Base-by-base conservation (phyloP, 805 yeast genomes). In the Lipomyces mesembrius region DNA sequence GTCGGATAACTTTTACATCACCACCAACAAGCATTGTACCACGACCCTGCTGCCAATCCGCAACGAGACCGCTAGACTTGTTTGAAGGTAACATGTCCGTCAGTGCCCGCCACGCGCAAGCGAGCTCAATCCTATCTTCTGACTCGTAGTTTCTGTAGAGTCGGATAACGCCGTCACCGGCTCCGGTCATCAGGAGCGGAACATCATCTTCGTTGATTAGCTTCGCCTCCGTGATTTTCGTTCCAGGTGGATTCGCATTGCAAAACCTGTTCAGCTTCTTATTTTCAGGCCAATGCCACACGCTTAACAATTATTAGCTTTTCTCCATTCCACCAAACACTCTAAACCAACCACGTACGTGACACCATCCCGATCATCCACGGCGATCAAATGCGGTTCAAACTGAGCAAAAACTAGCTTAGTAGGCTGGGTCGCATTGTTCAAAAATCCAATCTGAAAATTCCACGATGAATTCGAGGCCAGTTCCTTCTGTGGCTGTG, bases 1-100 rank as follows among this genome's bases (percentile, higher is more conserved):
- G 82, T 65, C 97, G 82, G 63, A 95, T 91, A 29, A 92, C 88
- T 73, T 93, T 91, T 8, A 91, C 97, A 80, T 95, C 98, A 57
- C 99, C 99, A 53, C 97, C 92, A 0, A 91, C 97, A 62, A 94
- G 80, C 51, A 95, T 80, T 0, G 97, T 86, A 0, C 99, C 99
- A 67, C 97, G 82, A 57, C 95, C 89, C 75, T 95, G 99, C 77
- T 94, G 98, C 99, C 99, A 95, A 72, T 95, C 98, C 11, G 93
- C 87, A 22, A 92, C 84, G 61, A 94, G 80, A 2, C 97, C 97
- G 17, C 91, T 86, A 34, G 92, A 88, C 73, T 91, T 84, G 32
- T 94, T 90, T 0, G 96, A 88, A 32, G 92, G 81, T 20, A 92
- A 79, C 74, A 94, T 82, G 76, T 93, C 97, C 0, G 96, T 89